Evolutionary conservation across 2,329 filamentous ascomycete genomes (phyloP), one percentile per base, ranked within the genome.

Genomic region (Penicillium sp.): DNA sequence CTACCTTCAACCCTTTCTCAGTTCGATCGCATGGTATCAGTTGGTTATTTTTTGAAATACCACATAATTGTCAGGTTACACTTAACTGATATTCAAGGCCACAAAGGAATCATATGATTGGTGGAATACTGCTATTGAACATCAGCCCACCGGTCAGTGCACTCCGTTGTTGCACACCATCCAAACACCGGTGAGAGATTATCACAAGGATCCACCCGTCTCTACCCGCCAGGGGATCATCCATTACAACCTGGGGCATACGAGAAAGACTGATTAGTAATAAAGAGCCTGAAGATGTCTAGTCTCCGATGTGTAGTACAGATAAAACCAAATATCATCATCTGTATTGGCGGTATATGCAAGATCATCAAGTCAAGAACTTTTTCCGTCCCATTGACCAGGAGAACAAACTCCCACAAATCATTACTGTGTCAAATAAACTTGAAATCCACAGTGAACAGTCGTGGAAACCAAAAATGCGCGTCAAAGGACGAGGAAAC

Each of bases 361-460:
- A 62, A 58, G 43, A 66, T 66, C 62, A 65, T 65, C 60, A 62
- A 59, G 60, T 65, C 62, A 62, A 65, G 60, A 63, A 62, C 62
- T 62, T 66, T 66, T 66, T 65, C 28, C 50, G 57, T 60, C 59
- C 62, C 60, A 61, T 58, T 65, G 59, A 66, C 55, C 46, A 58
- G 53, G 59, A 59, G 52, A 52, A 57, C 31, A 43, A 47, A 55
- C 54, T 54, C 52, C 56, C 58, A 56, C 55, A 62, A 55, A 60
- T 63, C 59, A 50, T 62, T 61, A 57, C 51, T 50, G 51, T 51
- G 42, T 51, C 48, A 37, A 52, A 52, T 53, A 30, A 51, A 47
- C 44, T 12, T 33, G 47, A 31, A 56, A 53, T 62, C 57, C 55
- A 58, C 58, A 57, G 58, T 49, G 54, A 50, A 55, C 41, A 55